Percentiles rank a stretch among this genome's conserved stretches.
These are phyloP conservation scores for Trifolium dubium DNA, from an alignment of 306 rosid genomes.

Conservation along the genomic window DNA sequence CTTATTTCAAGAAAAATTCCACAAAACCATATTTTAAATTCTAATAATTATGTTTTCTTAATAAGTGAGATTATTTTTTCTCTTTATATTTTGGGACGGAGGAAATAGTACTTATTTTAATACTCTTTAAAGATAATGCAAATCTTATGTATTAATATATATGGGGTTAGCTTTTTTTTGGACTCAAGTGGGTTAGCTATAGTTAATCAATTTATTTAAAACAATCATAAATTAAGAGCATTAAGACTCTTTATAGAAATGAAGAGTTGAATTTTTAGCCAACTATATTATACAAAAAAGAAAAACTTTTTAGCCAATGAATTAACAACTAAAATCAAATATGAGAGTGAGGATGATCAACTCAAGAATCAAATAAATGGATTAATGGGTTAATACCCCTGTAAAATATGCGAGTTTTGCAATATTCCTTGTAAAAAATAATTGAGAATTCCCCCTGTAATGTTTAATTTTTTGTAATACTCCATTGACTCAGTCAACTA, in stretches of 20 bases:
- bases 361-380: slow-evolving; percentile 8
- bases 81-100: too few relatives aligned
- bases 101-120: neutral
- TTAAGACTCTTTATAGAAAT: neutral
- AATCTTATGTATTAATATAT: neutral
- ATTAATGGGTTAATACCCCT: too few relatives aligned
- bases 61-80: too few relatives aligned
- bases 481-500: too few relatives aligned
- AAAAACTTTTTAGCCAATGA: neutral
- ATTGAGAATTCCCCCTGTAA: too few relatives aligned
- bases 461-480: too few relatives aligned
- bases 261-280: neutral
- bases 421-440: too few relatives aligned
- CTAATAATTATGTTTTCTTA: too few relatives aligned
- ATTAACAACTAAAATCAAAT: neutral
- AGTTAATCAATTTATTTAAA: neutral
- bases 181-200: neutral
- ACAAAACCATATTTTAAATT: too few relatives aligned
- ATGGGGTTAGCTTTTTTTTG: neutral
- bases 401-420: too few relatives aligned
- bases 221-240: neutral
- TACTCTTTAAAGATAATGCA: neutral
- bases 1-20: too few relatives aligned
- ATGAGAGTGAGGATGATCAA: neutral
- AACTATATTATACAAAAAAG: too few relatives aligned